A percentile compares a stretch with the other conserved stretches of the same genome.
Conservation (phyloP, 129 eudicot genomes). For the Chrysanthemum makinoi region DNA sequence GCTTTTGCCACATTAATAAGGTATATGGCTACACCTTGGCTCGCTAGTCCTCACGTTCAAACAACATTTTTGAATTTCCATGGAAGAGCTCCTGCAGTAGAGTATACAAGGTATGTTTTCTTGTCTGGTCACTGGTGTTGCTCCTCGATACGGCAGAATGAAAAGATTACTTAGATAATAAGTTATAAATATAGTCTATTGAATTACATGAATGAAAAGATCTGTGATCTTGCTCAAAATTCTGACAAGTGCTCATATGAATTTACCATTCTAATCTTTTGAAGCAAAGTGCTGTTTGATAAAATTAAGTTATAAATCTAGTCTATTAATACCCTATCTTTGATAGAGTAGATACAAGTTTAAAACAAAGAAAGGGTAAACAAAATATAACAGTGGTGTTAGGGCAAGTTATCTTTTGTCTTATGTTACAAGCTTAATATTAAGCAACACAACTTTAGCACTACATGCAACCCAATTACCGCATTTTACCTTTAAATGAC, state of each 20-base stretch:
- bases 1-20: slow-evolving; percentile 33
- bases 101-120: slow-evolving; percentile 59
- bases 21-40: slow-evolving; percentile 83
- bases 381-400: neutral
- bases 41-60: slow-evolving; percentile 78
- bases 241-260: too few species aligned
- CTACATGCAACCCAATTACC: too few species aligned
- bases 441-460: too few species aligned
- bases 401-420: neutral
- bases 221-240: too few species aligned
- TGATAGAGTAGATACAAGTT: too few species aligned
- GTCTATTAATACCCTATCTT: neutral
- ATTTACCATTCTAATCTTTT: slow-evolving; percentile 6
- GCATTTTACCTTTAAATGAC: too few species aligned
- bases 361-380: slow-evolving; percentile 7
- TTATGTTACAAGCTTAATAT: too few species aligned
- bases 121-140: neutral
- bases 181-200: too few species aligned
- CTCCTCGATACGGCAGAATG: neutral
- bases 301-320: neutral
- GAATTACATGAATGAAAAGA: too few species aligned
- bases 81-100: slow-evolving; percentile 63
- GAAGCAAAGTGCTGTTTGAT: slow-evolving; percentile 8
- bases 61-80: slow-evolving; percentile 57
- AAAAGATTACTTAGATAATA: too few species aligned